phyloP scores from a whole-genome alignment of 805 yeast species.

The Starmerella riodocensis region DNA sequence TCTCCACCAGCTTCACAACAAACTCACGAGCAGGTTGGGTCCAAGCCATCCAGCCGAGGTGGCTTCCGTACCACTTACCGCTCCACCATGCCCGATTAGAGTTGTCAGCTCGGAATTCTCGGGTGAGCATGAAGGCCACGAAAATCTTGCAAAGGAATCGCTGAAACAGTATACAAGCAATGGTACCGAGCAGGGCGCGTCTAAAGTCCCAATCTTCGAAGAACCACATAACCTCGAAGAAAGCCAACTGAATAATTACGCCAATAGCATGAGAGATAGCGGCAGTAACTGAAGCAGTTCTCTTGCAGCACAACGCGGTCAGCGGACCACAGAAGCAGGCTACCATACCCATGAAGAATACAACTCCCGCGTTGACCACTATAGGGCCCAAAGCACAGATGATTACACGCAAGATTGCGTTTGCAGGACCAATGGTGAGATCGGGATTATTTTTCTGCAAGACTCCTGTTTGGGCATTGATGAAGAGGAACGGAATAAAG shows the following conservation, averaged over 20 bases:
- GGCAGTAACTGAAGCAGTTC: conserved; percentile 91
- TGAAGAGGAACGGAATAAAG: conserved; percentile 61
- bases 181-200: conserved; percentile 74
- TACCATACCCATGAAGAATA: conserved; percentile 60
- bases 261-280: conserved; percentile 93
- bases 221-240: conserved; percentile 95
- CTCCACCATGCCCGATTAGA: conserved; percentile 99
- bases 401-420: conserved; percentile 49
- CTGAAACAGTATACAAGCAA: conserved; percentile 75
- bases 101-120: conserved; percentile 93
- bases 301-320: conserved; percentile 87
- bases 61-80: conserved; percentile 96
- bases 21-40: conserved; percentile 95
- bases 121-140: conserved; percentile 64
- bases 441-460: conserved; percentile 16
- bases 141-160: conserved; percentile 74
- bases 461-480: conserved; percentile 82
- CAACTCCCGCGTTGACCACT: conserved; percentile 74
- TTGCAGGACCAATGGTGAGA: conserved; percentile 30
- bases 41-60: conserved; percentile 85
- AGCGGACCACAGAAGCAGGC: conserved; percentile 98
- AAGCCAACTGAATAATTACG: conserved; percentile 70
- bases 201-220: conserved; percentile 83
- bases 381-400: conserved; percentile 72
- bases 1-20: conserved; percentile 81